These are phyloP conservation scores for Austroboletus niveus DNA, from an alignment of 1,284 basidiomycete species.

Conservation along the genomic window DNA sequence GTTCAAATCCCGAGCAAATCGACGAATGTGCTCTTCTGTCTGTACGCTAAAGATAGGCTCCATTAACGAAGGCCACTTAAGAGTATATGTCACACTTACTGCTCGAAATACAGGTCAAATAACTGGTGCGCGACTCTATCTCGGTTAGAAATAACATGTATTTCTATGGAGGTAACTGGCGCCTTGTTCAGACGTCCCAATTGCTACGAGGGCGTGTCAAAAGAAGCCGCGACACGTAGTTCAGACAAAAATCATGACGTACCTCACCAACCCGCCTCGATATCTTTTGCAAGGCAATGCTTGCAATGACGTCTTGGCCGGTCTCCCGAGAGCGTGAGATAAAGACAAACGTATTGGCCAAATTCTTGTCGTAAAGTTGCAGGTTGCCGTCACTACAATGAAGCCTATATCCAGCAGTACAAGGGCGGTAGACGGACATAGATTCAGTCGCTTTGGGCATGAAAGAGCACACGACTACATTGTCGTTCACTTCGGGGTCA, in stretches of 20 bases:
- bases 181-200: slow-evolving; percentile 52
- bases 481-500: slow-evolving; percentile 54
- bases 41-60: slow-evolving; percentile 41
- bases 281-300: slow-evolving; percentile 62
- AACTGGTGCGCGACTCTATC: slow-evolving; percentile 61
- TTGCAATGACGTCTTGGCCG: slow-evolving; percentile 48
- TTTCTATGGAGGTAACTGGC: slow-evolving; percentile 52
- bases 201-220: slow-evolving; percentile 41
- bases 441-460: slow-evolving; percentile 49
- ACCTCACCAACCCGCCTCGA: slow-evolving; percentile 52
- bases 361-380: slow-evolving; percentile 55
- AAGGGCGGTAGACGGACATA: slow-evolving; percentile 48
- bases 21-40: slow-evolving; percentile 51
- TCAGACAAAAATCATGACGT: slow-evolving; percentile 4
- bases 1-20: slow-evolving; percentile 46
- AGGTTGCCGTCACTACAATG: slow-evolving; percentile 52
- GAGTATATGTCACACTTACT: slow-evolving; percentile 40
- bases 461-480: slow-evolving; percentile 62
- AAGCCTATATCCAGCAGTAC: slow-evolving; percentile 51
- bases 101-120: slow-evolving; percentile 65
- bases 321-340: slow-evolving; percentile 46
- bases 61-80: neutral
- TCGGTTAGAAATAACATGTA: slow-evolving; percentile 66
- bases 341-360: slow-evolving; percentile 57
- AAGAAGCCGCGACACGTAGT: neutral